phyloP scores from a whole-genome alignment of 1,139 yeast genomes.

The Magnusiomyces tetraspermus region DNA sequence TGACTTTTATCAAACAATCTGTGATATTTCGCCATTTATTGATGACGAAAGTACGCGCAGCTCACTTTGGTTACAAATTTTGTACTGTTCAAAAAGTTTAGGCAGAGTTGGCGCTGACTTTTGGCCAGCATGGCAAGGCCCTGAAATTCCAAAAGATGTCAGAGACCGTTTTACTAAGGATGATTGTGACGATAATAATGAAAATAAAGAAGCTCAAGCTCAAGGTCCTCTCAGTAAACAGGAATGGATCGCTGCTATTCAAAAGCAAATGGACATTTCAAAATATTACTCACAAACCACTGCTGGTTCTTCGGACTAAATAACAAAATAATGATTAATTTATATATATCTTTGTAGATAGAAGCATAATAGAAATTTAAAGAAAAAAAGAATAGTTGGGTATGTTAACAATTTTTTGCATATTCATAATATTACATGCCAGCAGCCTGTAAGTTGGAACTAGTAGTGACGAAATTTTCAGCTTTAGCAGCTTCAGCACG shows the following conservation, averaged over 20 bases:
- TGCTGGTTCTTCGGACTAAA: not conserved
- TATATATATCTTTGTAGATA: too few relatives aligned
- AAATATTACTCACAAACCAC: not conserved
- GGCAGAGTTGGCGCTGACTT: conserved; percentile 64
- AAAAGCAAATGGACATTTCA: conserved; percentile 3
- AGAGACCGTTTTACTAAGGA: too few relatives aligned
- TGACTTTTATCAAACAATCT: conserved; percentile 32
- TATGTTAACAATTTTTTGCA: not conserved
- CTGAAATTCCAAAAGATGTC: not conserved
- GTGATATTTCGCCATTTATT: conserved; percentile 34
- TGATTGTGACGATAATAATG: not conserved
- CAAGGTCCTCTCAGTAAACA: not conserved
- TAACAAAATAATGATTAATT: too few relatives aligned
- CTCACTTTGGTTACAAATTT: conserved; percentile 59
- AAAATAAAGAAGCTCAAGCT: not conserved
- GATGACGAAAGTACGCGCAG: conserved; percentile 42
- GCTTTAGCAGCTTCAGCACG: not conserved
- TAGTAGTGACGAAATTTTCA: conserved; percentile 5
- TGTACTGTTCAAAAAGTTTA: conserved; percentile 68
- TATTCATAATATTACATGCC: not conserved
- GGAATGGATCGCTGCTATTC: conserved; percentile 5
- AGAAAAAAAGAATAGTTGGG: too few relatives aligned
- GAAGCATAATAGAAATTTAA: too few relatives aligned
- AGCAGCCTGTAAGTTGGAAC: conserved; percentile 4
- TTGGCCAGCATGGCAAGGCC: conserved; percentile 32